phyloP scores from a whole-genome alignment of 768 basidiomycete species.

The Lactifluus piperatus region DNA sequence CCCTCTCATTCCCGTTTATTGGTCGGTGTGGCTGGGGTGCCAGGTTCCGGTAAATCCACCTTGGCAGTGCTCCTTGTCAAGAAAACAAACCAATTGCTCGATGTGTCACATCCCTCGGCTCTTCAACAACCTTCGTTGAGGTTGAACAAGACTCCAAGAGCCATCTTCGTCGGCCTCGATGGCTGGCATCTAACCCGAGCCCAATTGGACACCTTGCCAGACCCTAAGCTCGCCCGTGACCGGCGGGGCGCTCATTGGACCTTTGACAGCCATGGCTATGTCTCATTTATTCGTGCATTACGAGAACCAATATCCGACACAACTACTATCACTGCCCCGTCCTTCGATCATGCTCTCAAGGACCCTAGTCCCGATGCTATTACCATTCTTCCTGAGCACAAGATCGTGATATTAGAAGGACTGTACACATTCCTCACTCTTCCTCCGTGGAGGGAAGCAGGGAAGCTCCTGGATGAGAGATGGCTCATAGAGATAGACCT shows the following conservation, averaged over 20 bases:
- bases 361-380: conserved; percentile 64
- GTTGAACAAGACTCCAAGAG: conserved; percentile 26
- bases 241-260: conserved; percentile 87
- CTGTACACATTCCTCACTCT: conserved; percentile 76
- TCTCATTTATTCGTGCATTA: conserved; percentile 53
- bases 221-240: conserved; percentile 70
- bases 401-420: conserved; percentile 82
- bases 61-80: conserved; percentile 52
- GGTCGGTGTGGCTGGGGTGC: conserved; percentile 68
- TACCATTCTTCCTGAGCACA: conserved; percentile 50
- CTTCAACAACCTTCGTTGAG: not conserved
- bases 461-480: conserved; percentile 61
- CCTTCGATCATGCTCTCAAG: conserved; percentile 82
- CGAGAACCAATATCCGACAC: conserved; percentile 28
- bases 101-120: not conserved
- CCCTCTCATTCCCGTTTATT: conserved; percentile 40
- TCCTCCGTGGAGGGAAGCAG: conserved; percentile 63
- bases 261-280: conserved; percentile 70
- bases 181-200: conserved; percentile 87
- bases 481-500: conserved; percentile 62
- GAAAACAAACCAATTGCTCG: conserved; percentile 40
- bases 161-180: conserved; percentile 72
- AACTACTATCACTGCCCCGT: conserved; percentile 53
- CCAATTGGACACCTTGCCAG: conserved; percentile 65
- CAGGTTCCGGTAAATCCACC: conserved; percentile 84